A percentile compares a stretch with the other conserved stretches of the same genome.
Conservation (phyloP, 306 rosid species). For the Ammopiptanthus mongolicus region DNA sequence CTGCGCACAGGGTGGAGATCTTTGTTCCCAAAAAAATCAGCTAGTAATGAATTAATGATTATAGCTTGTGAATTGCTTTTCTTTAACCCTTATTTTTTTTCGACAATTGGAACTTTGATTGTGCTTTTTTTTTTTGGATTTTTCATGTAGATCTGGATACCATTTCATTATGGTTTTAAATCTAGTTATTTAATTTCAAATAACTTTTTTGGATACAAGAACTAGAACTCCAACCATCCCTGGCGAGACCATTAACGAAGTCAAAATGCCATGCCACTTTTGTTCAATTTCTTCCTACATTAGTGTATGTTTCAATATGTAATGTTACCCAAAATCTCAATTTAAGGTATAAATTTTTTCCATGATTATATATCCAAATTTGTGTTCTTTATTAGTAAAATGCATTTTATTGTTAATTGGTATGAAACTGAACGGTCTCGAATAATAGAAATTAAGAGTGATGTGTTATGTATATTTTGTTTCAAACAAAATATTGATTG, state of each 20-base stretch:
- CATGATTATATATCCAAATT: not conserved
- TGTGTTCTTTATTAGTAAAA: slow-evolving; percentile 1
- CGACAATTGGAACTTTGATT: not conserved
- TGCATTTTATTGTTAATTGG: not conserved
- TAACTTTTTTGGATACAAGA: not conserved
- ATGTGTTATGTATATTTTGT: slow-evolving; percentile 7
- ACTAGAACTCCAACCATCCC: not conserved
- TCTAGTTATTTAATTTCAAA: not conserved
- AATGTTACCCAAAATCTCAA: not conserved
- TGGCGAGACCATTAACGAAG: slow-evolving; percentile 30
- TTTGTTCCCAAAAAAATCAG: too few relatives aligned
- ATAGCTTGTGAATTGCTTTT: not conserved
- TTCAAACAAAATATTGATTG: slow-evolving; percentile 83
- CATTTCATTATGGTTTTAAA: not conserved
- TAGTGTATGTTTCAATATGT: not conserved
- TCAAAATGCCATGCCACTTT: not conserved
- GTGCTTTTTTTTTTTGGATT: not conserved
- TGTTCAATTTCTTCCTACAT: not conserved
- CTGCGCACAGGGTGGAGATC: too few relatives aligned
- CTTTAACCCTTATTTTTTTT: not conserved
- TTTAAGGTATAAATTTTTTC: not conserved
- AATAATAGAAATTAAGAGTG: not conserved
- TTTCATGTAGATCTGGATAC: slow-evolving; percentile 21
- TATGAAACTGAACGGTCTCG: not conserved
- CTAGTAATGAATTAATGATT: not conserved